Evolutionary conservation across 352 stramenopile genomes (phyloP), one percentile per base, ranked within the genome.

Genomic region (Phytophthora brassicae): DNA sequence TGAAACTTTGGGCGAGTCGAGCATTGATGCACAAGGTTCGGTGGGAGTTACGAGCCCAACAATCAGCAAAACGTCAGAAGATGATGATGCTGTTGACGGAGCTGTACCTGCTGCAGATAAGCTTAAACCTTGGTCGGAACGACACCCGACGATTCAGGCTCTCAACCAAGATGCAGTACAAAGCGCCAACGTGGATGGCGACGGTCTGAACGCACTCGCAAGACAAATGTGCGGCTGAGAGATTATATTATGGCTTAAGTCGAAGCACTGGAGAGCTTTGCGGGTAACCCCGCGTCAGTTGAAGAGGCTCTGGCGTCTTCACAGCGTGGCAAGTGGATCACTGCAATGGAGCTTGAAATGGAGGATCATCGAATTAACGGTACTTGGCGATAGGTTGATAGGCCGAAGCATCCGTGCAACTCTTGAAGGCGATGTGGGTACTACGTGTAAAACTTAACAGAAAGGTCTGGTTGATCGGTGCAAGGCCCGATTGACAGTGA

Each of bases 301-400:
- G 49, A 56, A 19, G 49, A 48, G 35, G 49, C 49, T 38, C 6
- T 56, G 22, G 6, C 5, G 2, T 56, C 35, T 19, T 16, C 35
- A 17, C 35, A 39, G 16, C 19, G 38, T 66, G 38, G 31, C 7
- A 60, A 46, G 24, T 60, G 50, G 38, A 72, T 75, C 20, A 71
- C 47, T 3, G 28, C 2, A 7, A 69, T 53, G 46, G n/a, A 52
- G 17, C 26, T 26, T 2, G 14, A 43, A 12, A 53, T 43, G 26
- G 28, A 53, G 11, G 46, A n/a, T 6, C 28, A 53, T 14, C 16
- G 19, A 53, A 11, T 53, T 0, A 53, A 53, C 13, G 46, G 29
- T 42, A 53, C 46, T 17, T 53, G 46, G 46, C 14, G 46, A 28
- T 19, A 43, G 17, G 13, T 76, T 69, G 22, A 79, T 51, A 1